A percentile compares a stretch with the other conserved stretches of the same genome.
Conservation (phyloP, 441 rosid species). For the Cnidoscolus chayamansa region DNA sequence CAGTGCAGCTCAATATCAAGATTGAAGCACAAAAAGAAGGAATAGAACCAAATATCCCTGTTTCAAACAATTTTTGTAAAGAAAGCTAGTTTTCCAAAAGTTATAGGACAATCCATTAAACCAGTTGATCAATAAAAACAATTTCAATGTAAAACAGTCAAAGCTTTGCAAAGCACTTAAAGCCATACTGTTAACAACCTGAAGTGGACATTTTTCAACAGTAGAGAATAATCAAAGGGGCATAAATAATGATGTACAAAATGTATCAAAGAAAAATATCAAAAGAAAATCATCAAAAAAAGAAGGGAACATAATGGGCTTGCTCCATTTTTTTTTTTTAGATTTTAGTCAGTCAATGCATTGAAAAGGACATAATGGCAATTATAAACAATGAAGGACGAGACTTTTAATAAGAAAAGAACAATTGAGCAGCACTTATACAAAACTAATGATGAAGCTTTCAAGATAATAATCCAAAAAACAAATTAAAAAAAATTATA, state of each 20-base stretch:
- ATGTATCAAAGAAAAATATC: too few relatives aligned
- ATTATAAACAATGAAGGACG: slow-evolving; percentile 20
- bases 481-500: slow-evolving; percentile 2
- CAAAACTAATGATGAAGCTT: slow-evolving; percentile 29
- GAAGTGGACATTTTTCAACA: slow-evolving; percentile 29
- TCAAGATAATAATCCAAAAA: slow-evolving; percentile 30
- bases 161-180: slow-evolving; percentile 22
- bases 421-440: slow-evolving; percentile 21
- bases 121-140: slow-evolving; percentile 17
- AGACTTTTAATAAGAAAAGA: slow-evolving; percentile 33
- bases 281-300: background rate
- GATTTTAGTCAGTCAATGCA: slow-evolving; percentile 30
- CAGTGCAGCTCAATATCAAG: slow-evolving; percentile 43
- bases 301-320: background rate
- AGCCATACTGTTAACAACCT: slow-evolving; percentile 14
- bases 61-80: slow-evolving; percentile 4
- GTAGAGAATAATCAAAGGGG: slow-evolving; percentile 21
- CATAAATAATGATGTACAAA: background rate
- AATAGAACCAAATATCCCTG: slow-evolving; percentile 29
- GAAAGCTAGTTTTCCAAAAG: slow-evolving; percentile 4
- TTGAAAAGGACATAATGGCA: slow-evolving; percentile 24
- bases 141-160: slow-evolving; percentile 33
- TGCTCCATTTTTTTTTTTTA: background rate
- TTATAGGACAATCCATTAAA: slow-evolving; percentile 5
- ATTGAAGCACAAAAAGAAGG: slow-evolving; percentile 42